A percentile compares a stretch with the other conserved stretches of the same genome.
These are phyloP conservation scores for Mucor lusitanicus DNA, from an alignment of 371 early-diverging fungal species.

Conservation along the genomic window DNA sequence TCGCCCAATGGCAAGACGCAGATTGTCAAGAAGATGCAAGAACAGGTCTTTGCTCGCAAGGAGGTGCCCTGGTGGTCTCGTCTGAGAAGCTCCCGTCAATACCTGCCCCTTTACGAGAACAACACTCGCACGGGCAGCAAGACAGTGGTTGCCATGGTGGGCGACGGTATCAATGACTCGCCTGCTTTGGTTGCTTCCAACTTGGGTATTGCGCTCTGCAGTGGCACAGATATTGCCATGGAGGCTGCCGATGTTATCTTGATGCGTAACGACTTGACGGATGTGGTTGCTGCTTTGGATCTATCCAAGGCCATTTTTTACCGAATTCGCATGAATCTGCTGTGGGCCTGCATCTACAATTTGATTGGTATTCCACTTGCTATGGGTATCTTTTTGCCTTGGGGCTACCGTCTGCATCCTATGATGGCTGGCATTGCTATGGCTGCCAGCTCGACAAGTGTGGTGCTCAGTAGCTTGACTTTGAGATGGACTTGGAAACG, in stretches of 20 bases:
- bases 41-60: conserved; percentile 13
- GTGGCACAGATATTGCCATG: conserved; percentile 95
- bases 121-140: not conserved
- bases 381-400: conserved; percentile 89
- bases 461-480: conserved; percentile 86
- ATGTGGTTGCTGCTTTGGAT: conserved; percentile 86
- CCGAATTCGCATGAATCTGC: conserved; percentile 82
- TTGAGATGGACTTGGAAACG: conserved; percentile 64
- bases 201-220: conserved; percentile 93
- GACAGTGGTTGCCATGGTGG: conserved; percentile 89
- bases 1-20: conserved; percentile 88
- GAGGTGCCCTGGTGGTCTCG: conserved; percentile 2
- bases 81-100: not conserved
- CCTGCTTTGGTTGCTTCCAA: conserved; percentile 92
- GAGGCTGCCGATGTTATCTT: conserved; percentile 91
- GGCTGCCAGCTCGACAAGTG: conserved; percentile 93
- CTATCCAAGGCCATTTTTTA: conserved; percentile 82
- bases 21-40: conserved; percentile 70
- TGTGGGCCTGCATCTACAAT: conserved; percentile 92
- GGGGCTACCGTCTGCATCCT: conserved; percentile 83
- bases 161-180: conserved; percentile 99
- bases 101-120: not conserved
- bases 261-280: conserved; percentile 81
- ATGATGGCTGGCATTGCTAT: conserved; percentile 94
- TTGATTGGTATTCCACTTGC: conserved; percentile 90